Evolutionary conservation across 2,329 filamentous ascomycete species (phyloP).

Genomic region (Pyrenophora teres): DNA sequence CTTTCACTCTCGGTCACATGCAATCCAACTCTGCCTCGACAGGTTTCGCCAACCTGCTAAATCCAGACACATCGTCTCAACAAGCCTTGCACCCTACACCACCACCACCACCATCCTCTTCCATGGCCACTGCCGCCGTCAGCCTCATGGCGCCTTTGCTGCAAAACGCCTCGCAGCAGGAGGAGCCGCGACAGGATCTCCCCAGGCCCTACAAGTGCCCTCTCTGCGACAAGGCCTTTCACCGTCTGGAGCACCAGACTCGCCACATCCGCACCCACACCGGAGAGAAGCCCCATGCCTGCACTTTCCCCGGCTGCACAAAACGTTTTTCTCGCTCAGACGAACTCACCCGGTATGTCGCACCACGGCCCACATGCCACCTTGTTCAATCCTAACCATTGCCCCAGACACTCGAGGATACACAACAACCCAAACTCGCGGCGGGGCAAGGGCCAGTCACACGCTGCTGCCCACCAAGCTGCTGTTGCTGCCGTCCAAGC

Average conservation of each 20-base stretch:
- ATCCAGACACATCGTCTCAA: constrained; percentile 35
- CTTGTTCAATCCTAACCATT: constrained; percentile 15
- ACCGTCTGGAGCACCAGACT: constrained; percentile 93
- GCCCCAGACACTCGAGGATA: constrained; percentile 82
- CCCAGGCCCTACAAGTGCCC: constrained; percentile 98
- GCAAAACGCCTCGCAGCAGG: constrained; percentile 58
- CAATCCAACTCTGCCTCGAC: constrained; percentile 41
- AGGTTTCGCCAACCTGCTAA: constrained; percentile 48
- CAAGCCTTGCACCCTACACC: constrained; percentile 19
- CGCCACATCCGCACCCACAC: constrained; percentile 95
- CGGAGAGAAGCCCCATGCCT: constrained; percentile 96
- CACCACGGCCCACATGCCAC: neutral
- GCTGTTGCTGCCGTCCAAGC: constrained; percentile 58
- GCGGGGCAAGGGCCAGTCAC: constrained; percentile 79
- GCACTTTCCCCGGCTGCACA: constrained; percentile 91
- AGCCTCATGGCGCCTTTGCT: constrained; percentile 60
- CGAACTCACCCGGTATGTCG: constrained; percentile 70
- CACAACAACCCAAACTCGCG: constrained; percentile 99
- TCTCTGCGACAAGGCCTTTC: constrained; percentile 97
- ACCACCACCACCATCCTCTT: constrained; percentile 11
- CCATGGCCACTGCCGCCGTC: constrained; percentile 53
- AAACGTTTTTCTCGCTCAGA: constrained; percentile 97
- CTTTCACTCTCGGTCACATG: constrained; percentile 49
- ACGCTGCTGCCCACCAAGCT: constrained; percentile 63
- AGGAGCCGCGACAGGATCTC: constrained; percentile 75